Percentiles rank a stretch among this genome's conserved stretches.
These are phyloP conservation scores for Fusarium secorum DNA, from an alignment of 2,329 filamentous ascomycete genomes.

Conservation along the genomic window DNA sequence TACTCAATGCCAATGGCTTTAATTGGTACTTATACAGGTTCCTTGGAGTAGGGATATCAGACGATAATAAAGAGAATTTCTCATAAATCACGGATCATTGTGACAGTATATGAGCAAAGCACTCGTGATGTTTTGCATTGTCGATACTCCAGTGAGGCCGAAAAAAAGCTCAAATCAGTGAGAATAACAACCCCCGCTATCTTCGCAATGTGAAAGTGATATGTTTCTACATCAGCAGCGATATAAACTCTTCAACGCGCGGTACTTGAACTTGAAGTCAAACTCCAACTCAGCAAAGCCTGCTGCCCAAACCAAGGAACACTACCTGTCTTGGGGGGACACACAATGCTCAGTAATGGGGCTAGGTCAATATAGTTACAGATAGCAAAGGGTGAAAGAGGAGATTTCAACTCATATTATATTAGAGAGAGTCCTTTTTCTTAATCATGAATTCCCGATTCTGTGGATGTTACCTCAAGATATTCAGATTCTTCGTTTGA, in stretches of 20 bases:
- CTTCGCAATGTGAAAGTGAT: too few species aligned
- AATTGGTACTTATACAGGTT: rapidly evolving
- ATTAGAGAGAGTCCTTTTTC: rapidly evolving
- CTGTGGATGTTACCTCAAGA: too few species aligned
- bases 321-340: background rate
- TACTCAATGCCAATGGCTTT: too few species aligned
- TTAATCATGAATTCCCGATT: too few species aligned
- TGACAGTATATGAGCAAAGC: background rate
- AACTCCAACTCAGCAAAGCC: background rate
- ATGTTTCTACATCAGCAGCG: background rate
- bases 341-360: background rate
- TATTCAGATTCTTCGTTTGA: rapidly evolving
- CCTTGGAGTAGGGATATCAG: rapidly evolving
- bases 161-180: rapidly evolving
- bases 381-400: rapidly evolving
- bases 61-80: background rate
- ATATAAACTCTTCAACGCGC: background rate
- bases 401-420: rapidly evolving
- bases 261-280: background rate
- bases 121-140: background rate
- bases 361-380: rapidly evolving
- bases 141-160: background rate
- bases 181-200: background rate
- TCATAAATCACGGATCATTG: background rate
- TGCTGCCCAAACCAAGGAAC: rapidly evolving